Evolutionary conservation across 306 rosid species (phyloP), one percentile per base, ranked within the genome.

Genomic region (Ormosia semicastrata): DNA sequence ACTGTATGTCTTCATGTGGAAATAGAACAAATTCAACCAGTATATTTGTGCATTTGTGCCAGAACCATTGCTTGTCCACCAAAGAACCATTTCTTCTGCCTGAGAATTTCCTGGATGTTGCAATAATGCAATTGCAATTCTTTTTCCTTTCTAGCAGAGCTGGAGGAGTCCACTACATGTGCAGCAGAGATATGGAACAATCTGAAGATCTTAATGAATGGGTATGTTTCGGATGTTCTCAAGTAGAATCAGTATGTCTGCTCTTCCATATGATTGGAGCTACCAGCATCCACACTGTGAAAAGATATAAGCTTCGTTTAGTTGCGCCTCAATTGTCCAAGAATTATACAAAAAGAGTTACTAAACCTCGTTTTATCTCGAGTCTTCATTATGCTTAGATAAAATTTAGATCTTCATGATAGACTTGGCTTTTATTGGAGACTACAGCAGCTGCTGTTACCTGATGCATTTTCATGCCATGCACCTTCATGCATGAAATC

Each of bases 231-330:
- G n/a, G 32, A 60, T 8, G 5, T 30, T 67, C 50, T 86, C 79
- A 88, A 54, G 86, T 43, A 17, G 97, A 81, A 72, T 54, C 86
- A 30, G 57, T 66, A 17, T 89, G 87, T 82, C 88, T 90, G 79
- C 84, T 36, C 84, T 91, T 89, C 98, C 93, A 91, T 80, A 95
- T 71, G 71, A 92, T 77, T 60, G 97, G 99, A 67, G 94, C 91
- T 75, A 93, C 88, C 81, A 88, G 86, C 89, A 93, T 91, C 99
- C 99, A 95, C 60, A 95, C 99, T 95, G 91, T 85, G 85, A 81
- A 66, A 60, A 17, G 3, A 77, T 15, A 58, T 7, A 70, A 73
- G 37, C 7, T 52, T 64, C 15, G 6, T 63, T 82, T n/a, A 77
- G 40, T 78, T 65, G 62, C 4, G 24, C 44, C 12, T 67, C 47